Base-by-base conservation (phyloP, 1,139 yeast species). In the Candida sp. region DNA sequence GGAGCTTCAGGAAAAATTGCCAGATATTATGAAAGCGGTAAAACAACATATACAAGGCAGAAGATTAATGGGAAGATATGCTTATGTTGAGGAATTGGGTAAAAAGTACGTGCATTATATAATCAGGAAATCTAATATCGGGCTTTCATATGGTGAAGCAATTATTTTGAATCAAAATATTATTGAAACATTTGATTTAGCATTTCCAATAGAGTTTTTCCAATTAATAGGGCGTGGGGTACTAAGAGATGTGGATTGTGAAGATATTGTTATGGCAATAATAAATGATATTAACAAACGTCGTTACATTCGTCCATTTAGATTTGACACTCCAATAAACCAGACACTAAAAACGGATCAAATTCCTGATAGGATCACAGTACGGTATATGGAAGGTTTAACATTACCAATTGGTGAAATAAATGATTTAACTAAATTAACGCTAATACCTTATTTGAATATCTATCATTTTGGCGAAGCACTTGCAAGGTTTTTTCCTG, bases 141-240 rank as follows among this genome's bases (percentile, higher is more conserved):
- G 45, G 6, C 35, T 40, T 21, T 47, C 51, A 3, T 46, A 53
- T 21, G 51, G 47, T 29, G 42, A 49, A 8, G 54, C 53, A 36
- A 49, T 55, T 25, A 49, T 43, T 21, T 47, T 49, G 21, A 50
- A 47, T 29, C 22, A 38, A 22, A 55, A 55, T 38, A 35, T 41
- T 12, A 25, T 39, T 15, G 43, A 44, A 9, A 41, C 49, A 5
- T 33, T 39, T 21, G 32, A 35, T 23, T 12, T 21, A 1, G 7
- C 33, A 8, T 33, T 22, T 25, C 42, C 42, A 11, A 11, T 19
- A 4, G 21, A 23, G 15, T 33, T 32, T 35, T 39, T 19, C 21
- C n/a, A 27, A 22, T 23, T 33, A 11, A 34, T 39, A 33, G 38
- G 42, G 22, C 11, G 15, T 25, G 33, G 33, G 4, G 9, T 39